Base-by-base conservation (phyloP, 345 rosid genomes). In the Lumnitzera racemosa region DNA sequence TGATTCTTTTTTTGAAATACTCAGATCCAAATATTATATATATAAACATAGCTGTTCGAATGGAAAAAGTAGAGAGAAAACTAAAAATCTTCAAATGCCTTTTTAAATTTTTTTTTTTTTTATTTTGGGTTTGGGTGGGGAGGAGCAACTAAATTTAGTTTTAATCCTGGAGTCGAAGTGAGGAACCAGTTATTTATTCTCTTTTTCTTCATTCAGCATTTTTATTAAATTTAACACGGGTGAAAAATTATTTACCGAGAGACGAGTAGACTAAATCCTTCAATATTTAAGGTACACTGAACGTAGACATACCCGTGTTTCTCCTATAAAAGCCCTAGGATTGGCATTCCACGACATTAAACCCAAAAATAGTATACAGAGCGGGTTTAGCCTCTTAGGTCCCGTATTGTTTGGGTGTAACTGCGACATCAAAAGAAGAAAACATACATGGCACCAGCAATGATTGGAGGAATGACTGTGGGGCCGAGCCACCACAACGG, bases 251-350 rank as follows among this genome's bases (percentile, higher is more conserved):
- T 12, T 3, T 8, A 20, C 20, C 12, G 12, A 59, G 57, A 16
- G 55, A 23, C n/a, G 43, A 8, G 15, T 11, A 17, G 36, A 5
- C 1, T 43, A 16, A 23, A 5, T 17, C 47, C 1, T 43, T 10
- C 12, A 9, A 14, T 16, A 51, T 14, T 15, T 1, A 13, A 80
- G 80, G 66, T 82, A 66, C 91, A 84, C 69, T 79, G 91, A 87
- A 87, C 74, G 87, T 84, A 70, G 95, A 87, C 95, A 83, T 47
- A 24, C 5, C 1, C 24, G 2, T 25, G 2, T 53, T 24, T 16
- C 5, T 4, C 56, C 56, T 53, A 53, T 53, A 53, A 15, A 53
- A 20, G 29, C 31, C 56, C 24, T 11, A 36, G 1, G 10, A 36
- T 36, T 9, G 7, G 43, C 43, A 36, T 9, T 49, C 41, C 12